phyloP scores from a whole-genome alignment of 2,329 filamentous ascomycete genomes.

The Colletotrichum sp. region DNA sequence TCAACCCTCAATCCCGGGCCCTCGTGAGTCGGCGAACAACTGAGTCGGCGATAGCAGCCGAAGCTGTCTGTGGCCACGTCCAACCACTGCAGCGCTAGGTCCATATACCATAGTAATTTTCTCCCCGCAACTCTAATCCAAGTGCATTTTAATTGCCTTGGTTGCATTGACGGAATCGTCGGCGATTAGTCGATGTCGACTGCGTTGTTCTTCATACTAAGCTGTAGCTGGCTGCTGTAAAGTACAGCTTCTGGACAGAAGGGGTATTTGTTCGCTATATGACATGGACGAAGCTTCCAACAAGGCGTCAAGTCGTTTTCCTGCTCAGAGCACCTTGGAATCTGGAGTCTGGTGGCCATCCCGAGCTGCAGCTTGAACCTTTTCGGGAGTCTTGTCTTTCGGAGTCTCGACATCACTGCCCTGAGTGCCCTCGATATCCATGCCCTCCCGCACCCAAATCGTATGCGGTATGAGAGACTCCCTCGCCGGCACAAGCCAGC shows the following conservation, averaged over 20 bases:
- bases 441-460: neutral
- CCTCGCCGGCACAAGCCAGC: slow-evolving; percentile 16
- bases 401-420: slow-evolving; percentile 9
- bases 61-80: neutral
- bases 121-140: neutral
- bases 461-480: slow-evolving; percentile 15
- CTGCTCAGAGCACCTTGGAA: neutral
- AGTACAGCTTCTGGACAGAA: neutral
- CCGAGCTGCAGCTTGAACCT: neutral
- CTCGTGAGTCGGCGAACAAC: neutral
- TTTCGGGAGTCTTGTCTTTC: slow-evolving; percentile 2
- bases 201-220: neutral
- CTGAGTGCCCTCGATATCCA: neutral
- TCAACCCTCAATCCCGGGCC: neutral
- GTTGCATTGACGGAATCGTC: neutral
- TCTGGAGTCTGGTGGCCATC: neutral
- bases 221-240: neutral
- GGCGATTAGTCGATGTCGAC: neutral
- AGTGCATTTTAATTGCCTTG: neutral
- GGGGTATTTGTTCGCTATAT: neutral
- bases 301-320: neutral
- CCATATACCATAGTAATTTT: neutral
- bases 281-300: neutral
- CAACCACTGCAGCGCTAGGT: neutral
- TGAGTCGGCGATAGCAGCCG: neutral